A percentile compares a stretch with the other conserved stretches of the same genome.
phyloP scores from a whole-genome alignment of 352 stramenopile genomes.

The Pythium utonaiense region DNA sequence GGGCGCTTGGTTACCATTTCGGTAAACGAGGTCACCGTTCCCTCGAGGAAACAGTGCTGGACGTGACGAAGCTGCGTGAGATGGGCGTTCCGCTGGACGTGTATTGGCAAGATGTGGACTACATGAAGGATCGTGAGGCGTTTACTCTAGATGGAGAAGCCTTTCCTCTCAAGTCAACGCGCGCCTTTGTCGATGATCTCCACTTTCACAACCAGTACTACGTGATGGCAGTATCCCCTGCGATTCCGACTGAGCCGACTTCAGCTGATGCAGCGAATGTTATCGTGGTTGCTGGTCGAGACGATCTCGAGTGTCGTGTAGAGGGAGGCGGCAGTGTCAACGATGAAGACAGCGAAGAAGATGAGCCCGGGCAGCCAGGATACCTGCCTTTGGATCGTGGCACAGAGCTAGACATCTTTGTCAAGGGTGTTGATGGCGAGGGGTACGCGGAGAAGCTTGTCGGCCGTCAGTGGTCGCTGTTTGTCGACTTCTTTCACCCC shows the following conservation, averaged over 20 bases:
- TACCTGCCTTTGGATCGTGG: conserved; percentile 36
- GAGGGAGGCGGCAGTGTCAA: background rate
- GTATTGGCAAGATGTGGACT: conserved; percentile 75
- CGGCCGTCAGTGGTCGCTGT: conserved; percentile 56
- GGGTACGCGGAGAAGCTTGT: conserved; percentile 65
- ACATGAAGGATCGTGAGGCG: conserved; percentile 44
- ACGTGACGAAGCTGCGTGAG: conserved; percentile 35
- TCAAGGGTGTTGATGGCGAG: conserved; percentile 71
- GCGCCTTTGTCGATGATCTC: conserved; percentile 67
- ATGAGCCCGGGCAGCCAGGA: background rate
- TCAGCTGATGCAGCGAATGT: conserved; percentile 4
- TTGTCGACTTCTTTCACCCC: conserved; percentile 86
- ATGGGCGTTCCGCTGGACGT: conserved; percentile 67
- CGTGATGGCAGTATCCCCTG: conserved; percentile 63
- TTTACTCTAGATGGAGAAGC: conserved; percentile 63
- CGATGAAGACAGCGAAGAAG: background rate
- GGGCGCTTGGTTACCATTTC: conserved; percentile 82
- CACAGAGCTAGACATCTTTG: conserved; percentile 59
- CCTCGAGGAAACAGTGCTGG: conserved; percentile 29
- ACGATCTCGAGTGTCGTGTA: background rate
- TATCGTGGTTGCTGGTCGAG: conserved; percentile 1
- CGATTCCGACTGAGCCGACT: conserved; percentile 28
- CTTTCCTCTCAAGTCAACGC: conserved; percentile 41
- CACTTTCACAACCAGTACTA: conserved; percentile 83
- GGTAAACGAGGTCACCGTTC: conserved; percentile 40